Conservation (phyloP, 1,139 yeast species). For the Spathaspora sp. region DNA sequence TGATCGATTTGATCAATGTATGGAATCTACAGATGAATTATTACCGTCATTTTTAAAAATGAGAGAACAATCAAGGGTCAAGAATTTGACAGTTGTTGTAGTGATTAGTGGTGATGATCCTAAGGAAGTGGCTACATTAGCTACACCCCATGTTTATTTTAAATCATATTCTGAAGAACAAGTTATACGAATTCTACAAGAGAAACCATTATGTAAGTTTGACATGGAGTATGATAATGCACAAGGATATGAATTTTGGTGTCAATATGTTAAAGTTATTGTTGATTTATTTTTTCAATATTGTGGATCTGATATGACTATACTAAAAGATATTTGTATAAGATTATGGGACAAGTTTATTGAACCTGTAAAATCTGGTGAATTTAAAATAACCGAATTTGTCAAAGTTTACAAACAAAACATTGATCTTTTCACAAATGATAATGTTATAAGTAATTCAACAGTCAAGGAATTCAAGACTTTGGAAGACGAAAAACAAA, state of each 20-base stretch:
- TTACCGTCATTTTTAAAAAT: conserved; percentile 48
- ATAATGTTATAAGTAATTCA: conserved; percentile 38
- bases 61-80: conserved; percentile 38
- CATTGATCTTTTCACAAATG: conserved; percentile 39
- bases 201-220: conserved; percentile 27
- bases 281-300: conserved; percentile 53
- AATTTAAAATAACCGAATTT: conserved; percentile 36
- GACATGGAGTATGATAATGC: conserved; percentile 23
- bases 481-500: conserved; percentile 20
- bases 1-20: conserved; percentile 58
- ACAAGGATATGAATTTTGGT: conserved; percentile 40
- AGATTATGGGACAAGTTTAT: conserved; percentile 55
- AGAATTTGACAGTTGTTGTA: conserved; percentile 32
- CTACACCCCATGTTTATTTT: conserved; percentile 52
- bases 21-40: conserved; percentile 47
- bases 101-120: conserved; percentile 48
- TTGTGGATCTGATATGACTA: conserved; percentile 52
- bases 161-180: conserved; percentile 45
- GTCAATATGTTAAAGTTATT: conserved; percentile 46
- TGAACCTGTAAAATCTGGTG: conserved; percentile 37
- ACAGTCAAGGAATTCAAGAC: conserved; percentile 28
- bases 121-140: conserved; percentile 41
- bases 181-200: conserved; percentile 34
- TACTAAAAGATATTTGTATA: conserved; percentile 41
- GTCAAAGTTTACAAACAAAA: conserved; percentile 48